These are phyloP conservation scores for Croton laevigatus DNA, from an alignment of 441 rosid genomes.

Conservation along the genomic window DNA sequence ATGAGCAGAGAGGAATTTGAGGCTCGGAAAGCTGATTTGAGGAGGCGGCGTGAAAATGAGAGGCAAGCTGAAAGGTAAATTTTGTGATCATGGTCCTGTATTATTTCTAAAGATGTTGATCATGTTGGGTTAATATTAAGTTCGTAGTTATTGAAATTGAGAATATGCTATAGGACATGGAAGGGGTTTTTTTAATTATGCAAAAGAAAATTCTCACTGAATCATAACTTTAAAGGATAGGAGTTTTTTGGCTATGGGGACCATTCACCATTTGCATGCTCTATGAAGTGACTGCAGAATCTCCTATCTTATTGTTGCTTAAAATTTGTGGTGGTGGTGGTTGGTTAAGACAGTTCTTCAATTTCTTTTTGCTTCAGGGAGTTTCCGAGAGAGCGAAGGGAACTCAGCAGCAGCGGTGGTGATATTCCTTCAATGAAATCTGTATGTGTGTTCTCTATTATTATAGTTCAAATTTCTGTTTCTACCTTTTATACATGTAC, in stretches of 20 bases:
- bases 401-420: slow-evolving; percentile 59
- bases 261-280: background rate
- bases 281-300: no score
- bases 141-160: background rate
- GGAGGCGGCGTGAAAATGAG: slow-evolving; percentile 82
- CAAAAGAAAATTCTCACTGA: no score
- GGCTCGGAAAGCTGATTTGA: slow-evolving; percentile 86
- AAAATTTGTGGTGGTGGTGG: background rate
- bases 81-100: background rate
- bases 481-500: slow-evolving; percentile 3
- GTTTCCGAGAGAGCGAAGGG: slow-evolving; percentile 71
- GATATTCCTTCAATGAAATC: slow-evolving; percentile 64
- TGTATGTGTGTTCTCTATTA: slow-evolving; percentile 54
- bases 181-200: no score
- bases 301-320: background rate
- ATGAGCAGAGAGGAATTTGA: slow-evolving; percentile 94
- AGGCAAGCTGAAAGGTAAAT: slow-evolving; percentile 74
- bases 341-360: background rate
- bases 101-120: background rate
- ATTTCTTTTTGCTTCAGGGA: slow-evolving; percentile 46
- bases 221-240: no score
- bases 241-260: background rate
- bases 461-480: slow-evolving; percentile 23
- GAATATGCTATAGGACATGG: no score
- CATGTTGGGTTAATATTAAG: background rate